These are phyloP conservation scores for Acmispon strigosus DNA, from an alignment of 306 rosid species.

Conservation along the genomic window DNA sequence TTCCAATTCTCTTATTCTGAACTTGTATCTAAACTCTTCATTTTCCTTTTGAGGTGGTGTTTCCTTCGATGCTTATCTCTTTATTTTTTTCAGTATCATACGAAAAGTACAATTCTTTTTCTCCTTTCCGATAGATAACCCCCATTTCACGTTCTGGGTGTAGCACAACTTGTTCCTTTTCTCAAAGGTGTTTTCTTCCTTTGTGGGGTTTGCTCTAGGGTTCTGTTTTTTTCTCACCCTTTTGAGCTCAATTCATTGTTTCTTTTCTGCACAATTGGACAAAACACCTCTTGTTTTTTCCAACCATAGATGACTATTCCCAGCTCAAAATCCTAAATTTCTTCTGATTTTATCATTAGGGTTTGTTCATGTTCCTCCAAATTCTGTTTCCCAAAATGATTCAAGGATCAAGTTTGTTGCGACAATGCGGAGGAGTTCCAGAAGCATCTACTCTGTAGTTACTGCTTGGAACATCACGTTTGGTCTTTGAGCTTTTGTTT, in stretches of 20 bases:
- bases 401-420: neutral
- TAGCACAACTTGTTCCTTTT: neutral
- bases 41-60: neutral
- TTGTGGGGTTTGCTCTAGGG: constrained; percentile 10
- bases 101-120: constrained; percentile 17
- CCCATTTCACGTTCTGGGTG: constrained; percentile 1
- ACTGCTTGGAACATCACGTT: neutral
- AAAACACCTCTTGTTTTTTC: neutral
- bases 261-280: neutral
- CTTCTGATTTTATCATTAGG: constrained; percentile 7
- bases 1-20: constrained; percentile 13
- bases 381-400: neutral
- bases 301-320: neutral
- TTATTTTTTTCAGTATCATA: constrained; percentile 4
- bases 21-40: constrained; percentile 32
- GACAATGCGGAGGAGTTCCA: neutral
- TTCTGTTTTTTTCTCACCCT: constrained; percentile 21
- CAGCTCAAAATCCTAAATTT: neutral
- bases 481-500: neutral
- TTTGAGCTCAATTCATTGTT: neutral
- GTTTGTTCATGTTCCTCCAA: neutral
- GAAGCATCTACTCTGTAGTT: neutral
- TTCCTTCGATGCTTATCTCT: neutral
- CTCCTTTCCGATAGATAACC: neutral
- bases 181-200: neutral